These are phyloP conservation scores for Nigrograna mackinnonii DNA, from an alignment of 2,329 filamentous ascomycete genomes.

Conservation along the genomic window DNA sequence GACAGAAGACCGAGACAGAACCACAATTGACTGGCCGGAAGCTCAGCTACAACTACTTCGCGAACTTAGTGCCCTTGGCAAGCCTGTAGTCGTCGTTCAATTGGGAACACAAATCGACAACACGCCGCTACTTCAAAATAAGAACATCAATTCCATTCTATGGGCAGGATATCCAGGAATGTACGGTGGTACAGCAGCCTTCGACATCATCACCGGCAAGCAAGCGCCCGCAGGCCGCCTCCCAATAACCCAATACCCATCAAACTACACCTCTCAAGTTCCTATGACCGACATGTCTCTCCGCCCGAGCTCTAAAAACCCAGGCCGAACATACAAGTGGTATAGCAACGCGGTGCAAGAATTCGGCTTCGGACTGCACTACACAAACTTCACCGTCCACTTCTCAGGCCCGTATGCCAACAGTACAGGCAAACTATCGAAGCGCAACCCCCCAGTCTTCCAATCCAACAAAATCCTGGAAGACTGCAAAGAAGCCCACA, in stretches of 20 bases:
- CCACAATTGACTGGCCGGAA: constrained; percentile 56
- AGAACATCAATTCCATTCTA: constrained; percentile 55
- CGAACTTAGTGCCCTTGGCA: constrained; percentile 50
- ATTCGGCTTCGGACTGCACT: constrained; percentile 63
- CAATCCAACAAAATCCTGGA: constrained; percentile 38
- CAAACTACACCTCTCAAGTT: constrained; percentile 54
- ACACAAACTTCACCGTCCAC: constrained; percentile 55
- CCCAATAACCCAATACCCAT: constrained; percentile 61
- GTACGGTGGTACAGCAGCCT: constrained; percentile 59
- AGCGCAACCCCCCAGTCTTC: constrained; percentile 4
- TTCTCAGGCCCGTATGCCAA: constrained; percentile 10
- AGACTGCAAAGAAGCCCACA: constrained; percentile 45
- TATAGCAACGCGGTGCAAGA: constrained; percentile 55
- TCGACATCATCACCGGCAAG: constrained; percentile 59
- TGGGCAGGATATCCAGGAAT: constrained; percentile 67
- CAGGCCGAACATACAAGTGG: constrained; percentile 65
- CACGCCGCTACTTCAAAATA: constrained; percentile 51
- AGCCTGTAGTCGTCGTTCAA: constrained; percentile 58
- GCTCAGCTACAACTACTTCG: constrained; percentile 57
- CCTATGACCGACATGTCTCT: constrained; percentile 62
- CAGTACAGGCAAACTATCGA: neutral
- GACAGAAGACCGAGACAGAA: constrained; percentile 57
- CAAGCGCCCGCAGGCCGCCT: constrained; percentile 58
- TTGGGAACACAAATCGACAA: constrained; percentile 60
- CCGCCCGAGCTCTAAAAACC: constrained; percentile 49